Evolutionary conservation across 495 filamentous ascomycete species (phyloP).

Genomic region (Penicillium verhagenii): DNA sequence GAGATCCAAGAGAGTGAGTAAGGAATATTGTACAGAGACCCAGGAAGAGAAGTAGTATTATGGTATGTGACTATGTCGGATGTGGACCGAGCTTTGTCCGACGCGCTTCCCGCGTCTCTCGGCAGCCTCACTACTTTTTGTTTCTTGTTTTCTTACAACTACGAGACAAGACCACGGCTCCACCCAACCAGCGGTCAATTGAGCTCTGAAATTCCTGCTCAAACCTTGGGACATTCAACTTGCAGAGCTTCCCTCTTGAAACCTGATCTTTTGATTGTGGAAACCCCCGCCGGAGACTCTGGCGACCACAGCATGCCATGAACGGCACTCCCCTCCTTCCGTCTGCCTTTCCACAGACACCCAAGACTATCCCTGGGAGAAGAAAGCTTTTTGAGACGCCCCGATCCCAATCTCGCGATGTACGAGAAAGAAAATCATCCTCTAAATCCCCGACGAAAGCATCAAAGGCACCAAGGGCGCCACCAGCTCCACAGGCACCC

Average conservation of each 20-base stretch:
- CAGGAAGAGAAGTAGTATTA: too few species aligned
- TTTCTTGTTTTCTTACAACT: conserved; percentile 14
- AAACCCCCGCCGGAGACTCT: conserved; percentile 7
- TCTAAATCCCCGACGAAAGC: conserved; percentile 27
- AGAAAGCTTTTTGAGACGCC: conserved; percentile 34
- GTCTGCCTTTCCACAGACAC: conserved; percentile 69
- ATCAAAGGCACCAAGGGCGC: conserved; percentile 16
- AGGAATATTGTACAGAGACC: conserved; percentile 2
- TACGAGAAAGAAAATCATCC: conserved; percentile 17
- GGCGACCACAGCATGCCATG: conserved; percentile 61
- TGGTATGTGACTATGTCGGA: conserved; percentile 18
- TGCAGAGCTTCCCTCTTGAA: not conserved
- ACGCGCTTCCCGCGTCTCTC: conserved; percentile 34
- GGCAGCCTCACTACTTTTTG: conserved; percentile 22
- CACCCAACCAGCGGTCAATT: too few species aligned
- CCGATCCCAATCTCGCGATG: conserved; percentile 27
- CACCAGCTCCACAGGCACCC: conserved; percentile 14
- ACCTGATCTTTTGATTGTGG: not conserved
- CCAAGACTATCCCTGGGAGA: conserved; percentile 43
- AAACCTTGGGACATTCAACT: not conserved
- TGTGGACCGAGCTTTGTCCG: conserved; percentile 27
- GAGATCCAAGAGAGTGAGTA: not conserved
- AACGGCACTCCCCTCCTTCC: conserved; percentile 70
- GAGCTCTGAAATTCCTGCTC: too few species aligned
- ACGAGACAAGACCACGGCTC: not conserved